Conservation (phyloP, 371 early-diverging fungal species). For the Mucor velutinosus region DNA sequence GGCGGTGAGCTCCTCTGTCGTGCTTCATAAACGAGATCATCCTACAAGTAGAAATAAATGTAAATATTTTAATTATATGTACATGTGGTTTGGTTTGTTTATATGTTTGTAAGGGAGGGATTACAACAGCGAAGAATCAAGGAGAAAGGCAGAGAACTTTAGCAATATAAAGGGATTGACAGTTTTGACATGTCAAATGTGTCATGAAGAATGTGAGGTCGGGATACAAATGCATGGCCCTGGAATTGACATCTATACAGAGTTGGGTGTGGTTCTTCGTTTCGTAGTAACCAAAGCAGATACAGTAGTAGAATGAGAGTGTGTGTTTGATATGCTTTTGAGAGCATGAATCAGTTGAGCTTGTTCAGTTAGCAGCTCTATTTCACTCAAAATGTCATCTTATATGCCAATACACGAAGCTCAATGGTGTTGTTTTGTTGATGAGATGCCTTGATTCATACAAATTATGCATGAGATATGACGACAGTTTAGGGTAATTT, state of each 20-base stretch:
- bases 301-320: not conserved
- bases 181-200: not conserved
- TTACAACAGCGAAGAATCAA: not conserved
- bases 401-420: no score
- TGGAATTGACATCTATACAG: not conserved
- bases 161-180: no score
- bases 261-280: not conserved
- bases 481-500: not conserved
- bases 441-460: not conserved
- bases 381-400: no score
- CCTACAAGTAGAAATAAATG: not conserved
- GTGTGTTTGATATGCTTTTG: no score
- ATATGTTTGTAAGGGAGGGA: not conserved
- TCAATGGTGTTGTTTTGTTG: not conserved
- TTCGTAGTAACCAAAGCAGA: not conserved
- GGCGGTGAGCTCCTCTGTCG: slow-evolving; percentile 92
- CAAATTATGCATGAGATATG: not conserved
- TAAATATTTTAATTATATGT: not conserved
- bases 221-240: not conserved
- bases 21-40: slow-evolving; percentile 37
- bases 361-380: no score
- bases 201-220: not conserved
- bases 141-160: not conserved
- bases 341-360: no score
- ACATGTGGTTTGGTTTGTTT: not conserved